A percentile compares a stretch with the other conserved stretches of the same genome.
Evolutionary conservation across 176 grass and related monocot genomes (phyloP).

Genomic region (Ananas comosus): DNA sequence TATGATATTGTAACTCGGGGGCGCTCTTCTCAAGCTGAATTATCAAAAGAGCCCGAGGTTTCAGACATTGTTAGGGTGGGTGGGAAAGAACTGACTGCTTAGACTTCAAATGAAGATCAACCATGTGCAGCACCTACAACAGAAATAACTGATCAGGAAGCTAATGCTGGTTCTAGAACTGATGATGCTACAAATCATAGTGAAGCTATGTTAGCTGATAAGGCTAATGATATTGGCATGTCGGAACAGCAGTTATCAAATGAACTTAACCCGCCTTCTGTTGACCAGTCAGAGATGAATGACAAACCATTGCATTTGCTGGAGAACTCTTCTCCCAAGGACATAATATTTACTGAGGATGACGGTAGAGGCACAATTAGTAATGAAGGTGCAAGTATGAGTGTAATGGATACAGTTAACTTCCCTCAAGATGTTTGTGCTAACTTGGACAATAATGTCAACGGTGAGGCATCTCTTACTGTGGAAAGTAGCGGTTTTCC

Average conservation of each 20-base stretch:
- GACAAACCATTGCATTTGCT: not conserved
- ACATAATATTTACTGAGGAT: not conserved
- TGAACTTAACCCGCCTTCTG: constrained; percentile 7
- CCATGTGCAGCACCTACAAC: constrained; percentile 5
- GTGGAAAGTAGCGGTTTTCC: constrained; percentile 20
- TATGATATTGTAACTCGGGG: constrained; percentile 30
- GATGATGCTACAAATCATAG: not conserved
- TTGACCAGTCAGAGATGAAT: constrained; percentile 6
- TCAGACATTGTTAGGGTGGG: constrained; percentile 9
- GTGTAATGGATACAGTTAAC: constrained; percentile 16
- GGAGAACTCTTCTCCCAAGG: not conserved
- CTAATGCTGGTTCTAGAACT: constrained; percentile 20
- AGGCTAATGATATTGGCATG: constrained; percentile 13
- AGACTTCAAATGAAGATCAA: constrained; percentile 11
- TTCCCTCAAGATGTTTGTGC: constrained; percentile 25
- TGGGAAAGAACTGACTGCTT: constrained; percentile 11
- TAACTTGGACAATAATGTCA: constrained; percentile 32
- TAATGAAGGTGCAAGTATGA: constrained; percentile 10
- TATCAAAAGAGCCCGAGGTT: constrained; percentile 1
- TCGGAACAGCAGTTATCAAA: constrained; percentile 16
- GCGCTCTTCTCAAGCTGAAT: too few species aligned
- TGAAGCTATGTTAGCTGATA: constrained; percentile 3
- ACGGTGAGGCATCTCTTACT: constrained; percentile 15
- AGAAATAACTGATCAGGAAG: constrained; percentile 15
- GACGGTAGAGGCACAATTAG: constrained; percentile 17